Conservation (phyloP, 2,329 filamentous ascomycete genomes). For the Tolypocladium endophyticum region DNA sequence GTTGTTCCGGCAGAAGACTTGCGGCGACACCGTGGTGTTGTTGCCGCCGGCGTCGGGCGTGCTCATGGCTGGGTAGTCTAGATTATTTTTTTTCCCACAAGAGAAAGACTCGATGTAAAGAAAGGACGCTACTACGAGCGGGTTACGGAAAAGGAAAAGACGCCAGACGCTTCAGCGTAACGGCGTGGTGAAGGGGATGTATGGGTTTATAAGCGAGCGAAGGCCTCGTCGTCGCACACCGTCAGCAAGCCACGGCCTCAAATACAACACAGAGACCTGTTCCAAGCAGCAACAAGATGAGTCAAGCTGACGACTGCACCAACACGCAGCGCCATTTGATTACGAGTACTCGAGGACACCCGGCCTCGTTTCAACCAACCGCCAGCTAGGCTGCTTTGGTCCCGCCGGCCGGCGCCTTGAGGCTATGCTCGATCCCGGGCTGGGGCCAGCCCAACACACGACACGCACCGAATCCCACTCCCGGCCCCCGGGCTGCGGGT, state of each 20-base stretch:
- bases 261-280: background rate
- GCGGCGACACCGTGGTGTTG: background rate
- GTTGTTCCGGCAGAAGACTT: constrained; percentile 16
- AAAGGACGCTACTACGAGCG: background rate
- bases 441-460: background rate
- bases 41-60: background rate
- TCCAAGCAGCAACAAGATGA: background rate
- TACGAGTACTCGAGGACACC: background rate
- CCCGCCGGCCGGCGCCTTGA: background rate
- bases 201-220: background rate
- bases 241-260: background rate
- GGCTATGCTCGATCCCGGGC: background rate
- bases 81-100: background rate
- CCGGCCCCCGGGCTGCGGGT: background rate
- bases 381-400: background rate
- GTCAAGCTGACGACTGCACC: background rate
- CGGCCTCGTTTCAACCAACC: background rate
- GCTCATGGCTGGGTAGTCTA: background rate
- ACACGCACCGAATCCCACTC: background rate
- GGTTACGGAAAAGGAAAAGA: background rate
- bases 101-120: background rate
- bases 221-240: background rate
- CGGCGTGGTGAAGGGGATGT: background rate
- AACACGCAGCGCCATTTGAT: background rate
- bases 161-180: background rate